phyloP scores from a whole-genome alignment of 1,284 basidiomycete genomes.

The Meripilus lineatus region DNA sequence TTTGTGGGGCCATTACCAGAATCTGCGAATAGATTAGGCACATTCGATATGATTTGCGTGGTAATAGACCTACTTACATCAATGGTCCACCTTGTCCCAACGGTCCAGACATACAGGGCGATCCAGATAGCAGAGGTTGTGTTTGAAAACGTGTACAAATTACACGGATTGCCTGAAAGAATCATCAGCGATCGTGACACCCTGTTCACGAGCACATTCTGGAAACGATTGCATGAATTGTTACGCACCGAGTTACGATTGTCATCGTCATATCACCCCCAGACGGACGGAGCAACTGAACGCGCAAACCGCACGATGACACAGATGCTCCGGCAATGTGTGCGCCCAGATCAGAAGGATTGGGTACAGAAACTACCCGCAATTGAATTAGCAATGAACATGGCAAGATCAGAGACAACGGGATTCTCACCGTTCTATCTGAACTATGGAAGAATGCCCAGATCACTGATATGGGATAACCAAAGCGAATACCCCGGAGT shows the following conservation, averaged over 20 bases:
- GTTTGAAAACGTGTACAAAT: conserved; percentile 18
- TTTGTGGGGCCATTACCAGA: conserved; percentile 14
- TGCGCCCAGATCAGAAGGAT: too few species aligned
- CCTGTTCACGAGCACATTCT: conserved; percentile 22
- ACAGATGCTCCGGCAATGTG: too few species aligned
- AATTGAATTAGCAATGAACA: too few species aligned
- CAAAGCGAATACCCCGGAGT: conserved; percentile 30
- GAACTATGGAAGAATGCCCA: conserved; percentile 25
- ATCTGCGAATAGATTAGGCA: conserved; percentile 12
- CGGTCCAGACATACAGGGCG: conserved; percentile 10
- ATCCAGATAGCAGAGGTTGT: conserved; percentile 16
- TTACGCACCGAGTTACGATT: conserved; percentile 21
- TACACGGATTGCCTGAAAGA: conserved; percentile 17
- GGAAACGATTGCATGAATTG: conserved; percentile 20
- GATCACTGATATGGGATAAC: conserved; percentile 22
- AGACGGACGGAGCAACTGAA: too few species aligned
- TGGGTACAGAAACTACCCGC: too few species aligned
- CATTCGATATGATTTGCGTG: too few species aligned
- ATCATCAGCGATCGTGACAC: conserved; percentile 21
- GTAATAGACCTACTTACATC: too few species aligned
- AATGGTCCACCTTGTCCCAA: conserved; percentile 16
- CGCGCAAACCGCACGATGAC: conserved; percentile 18
- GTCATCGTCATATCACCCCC: conserved; percentile 28
- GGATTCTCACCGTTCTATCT: conserved; percentile 23
- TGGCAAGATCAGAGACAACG: conserved; percentile 13